These are phyloP conservation scores for Fusarium illudens DNA, from an alignment of 2,329 filamentous ascomycete species.

Conservation along the genomic window DNA sequence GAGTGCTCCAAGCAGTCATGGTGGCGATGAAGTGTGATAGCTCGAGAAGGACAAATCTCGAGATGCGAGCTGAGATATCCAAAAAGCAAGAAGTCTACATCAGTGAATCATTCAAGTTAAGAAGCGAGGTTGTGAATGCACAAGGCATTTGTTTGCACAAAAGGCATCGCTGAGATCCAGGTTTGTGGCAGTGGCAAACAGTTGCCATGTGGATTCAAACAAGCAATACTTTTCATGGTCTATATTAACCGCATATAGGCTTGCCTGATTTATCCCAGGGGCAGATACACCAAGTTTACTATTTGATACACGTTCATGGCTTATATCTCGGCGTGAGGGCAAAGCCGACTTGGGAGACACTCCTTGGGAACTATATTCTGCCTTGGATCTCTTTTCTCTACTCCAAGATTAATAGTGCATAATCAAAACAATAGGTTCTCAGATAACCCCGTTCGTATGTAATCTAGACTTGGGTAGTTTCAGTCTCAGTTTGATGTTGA, in stretches of 20 bases:
- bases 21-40: not conserved
- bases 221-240: not conserved
- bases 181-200: slow-evolving; percentile 9
- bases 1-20: slow-evolving; percentile 2
- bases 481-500: not conserved
- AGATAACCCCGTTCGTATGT: not conserved
- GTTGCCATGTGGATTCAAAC: not conserved
- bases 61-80: not conserved
- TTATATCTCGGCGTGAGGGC: not conserved
- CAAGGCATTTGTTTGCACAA: not conserved
- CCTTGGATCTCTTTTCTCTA: not conserved
- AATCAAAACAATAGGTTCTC: no score
- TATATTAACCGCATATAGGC: not conserved
- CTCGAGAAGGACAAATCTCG: not conserved
- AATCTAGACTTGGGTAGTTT: not conserved
- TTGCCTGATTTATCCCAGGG: not conserved
- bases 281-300: not conserved
- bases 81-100: not conserved
- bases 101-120: not conserved
- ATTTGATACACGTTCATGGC: not conserved
- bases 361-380: not conserved
- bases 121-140: not conserved
- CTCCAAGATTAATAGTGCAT: no score
- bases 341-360: not conserved
- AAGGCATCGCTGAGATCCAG: not conserved